These are phyloP conservation scores for Anthostomella pinea DNA, from an alignment of 2,329 filamentous ascomycete genomes.

Conservation along the genomic window DNA sequence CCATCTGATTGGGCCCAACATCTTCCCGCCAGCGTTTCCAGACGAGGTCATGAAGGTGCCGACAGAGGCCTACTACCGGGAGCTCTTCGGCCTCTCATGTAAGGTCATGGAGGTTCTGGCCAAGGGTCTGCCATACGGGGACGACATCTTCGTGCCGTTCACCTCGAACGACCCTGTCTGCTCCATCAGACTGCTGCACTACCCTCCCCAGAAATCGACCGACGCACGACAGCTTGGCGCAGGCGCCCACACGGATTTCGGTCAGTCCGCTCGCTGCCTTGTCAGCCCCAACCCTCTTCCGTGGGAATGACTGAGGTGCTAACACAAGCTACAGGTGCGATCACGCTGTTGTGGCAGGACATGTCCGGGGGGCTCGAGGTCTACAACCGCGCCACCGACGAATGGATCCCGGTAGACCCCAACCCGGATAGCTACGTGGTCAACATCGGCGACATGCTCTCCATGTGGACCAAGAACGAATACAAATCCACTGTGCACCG, in stretches of 20 bases:
- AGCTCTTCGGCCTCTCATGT: constrained; percentile 15
- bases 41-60: constrained; percentile 15
- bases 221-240: constrained; percentile 21
- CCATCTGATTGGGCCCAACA: constrained; percentile 22
- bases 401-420: constrained; percentile 18
- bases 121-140: constrained; percentile 19
- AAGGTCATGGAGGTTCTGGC: constrained; percentile 22
- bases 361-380: constrained; percentile 21
- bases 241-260: constrained; percentile 26
- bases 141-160: constrained; percentile 21
- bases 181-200: constrained; percentile 20
- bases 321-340: constrained; percentile 16
- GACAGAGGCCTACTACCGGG: constrained; percentile 20
- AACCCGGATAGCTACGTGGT: constrained; percentile 22
- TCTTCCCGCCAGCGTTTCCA: constrained; percentile 17
- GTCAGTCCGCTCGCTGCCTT: constrained; percentile 6
- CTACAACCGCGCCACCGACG: constrained; percentile 7
- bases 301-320: neutral
- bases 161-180: constrained; percentile 22
- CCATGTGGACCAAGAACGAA: constrained; percentile 18
- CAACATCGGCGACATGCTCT: constrained; percentile 26
- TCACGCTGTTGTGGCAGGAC: constrained; percentile 25
- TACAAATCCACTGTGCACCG: constrained; percentile 23
- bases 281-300: neutral
- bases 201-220: constrained; percentile 18